Conservation (phyloP, 768 basidiomycete genomes). For the Calocybe cyanea region DNA sequence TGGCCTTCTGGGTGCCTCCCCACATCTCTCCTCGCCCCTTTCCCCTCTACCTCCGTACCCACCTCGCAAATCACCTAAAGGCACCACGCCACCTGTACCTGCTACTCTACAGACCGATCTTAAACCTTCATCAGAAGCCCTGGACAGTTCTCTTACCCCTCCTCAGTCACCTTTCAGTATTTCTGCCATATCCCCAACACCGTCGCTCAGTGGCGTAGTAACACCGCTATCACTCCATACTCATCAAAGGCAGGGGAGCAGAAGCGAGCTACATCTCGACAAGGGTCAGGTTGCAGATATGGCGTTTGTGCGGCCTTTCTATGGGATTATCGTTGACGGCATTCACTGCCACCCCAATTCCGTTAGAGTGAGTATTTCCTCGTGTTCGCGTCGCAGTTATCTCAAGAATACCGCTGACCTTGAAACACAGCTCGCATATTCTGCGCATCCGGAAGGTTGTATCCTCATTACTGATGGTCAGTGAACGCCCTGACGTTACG, state of each 20-base stretch:
- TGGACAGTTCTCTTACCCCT: slow-evolving; percentile 55
- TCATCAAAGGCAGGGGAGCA: slow-evolving; percentile 23
- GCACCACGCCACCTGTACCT: not conserved
- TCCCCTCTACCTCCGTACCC: slow-evolving; percentile 24
- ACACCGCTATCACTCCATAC: slow-evolving; percentile 16
- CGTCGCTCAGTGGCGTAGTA: slow-evolving; percentile 16
- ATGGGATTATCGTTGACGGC: slow-evolving; percentile 88
- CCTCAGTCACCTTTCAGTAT: slow-evolving; percentile 42
- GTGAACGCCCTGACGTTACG: slow-evolving; percentile 7
- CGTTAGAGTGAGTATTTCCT: slow-evolving; percentile 74
- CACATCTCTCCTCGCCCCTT: slow-evolving; percentile 45
- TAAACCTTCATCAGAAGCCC: slow-evolving; percentile 49
- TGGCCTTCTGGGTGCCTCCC: slow-evolving; percentile 78
- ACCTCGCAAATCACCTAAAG: slow-evolving; percentile 8
- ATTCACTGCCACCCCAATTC: slow-evolving; percentile 90
- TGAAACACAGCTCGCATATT: slow-evolving; percentile 66
- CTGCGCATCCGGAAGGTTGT: slow-evolving; percentile 79
- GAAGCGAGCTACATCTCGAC: slow-evolving; percentile 37
- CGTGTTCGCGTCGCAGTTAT: no score
- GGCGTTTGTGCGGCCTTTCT: slow-evolving; percentile 69
- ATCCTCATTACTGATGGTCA: slow-evolving; percentile 88
- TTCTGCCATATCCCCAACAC: slow-evolving; percentile 9
- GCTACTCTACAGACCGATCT: slow-evolving; percentile 10
- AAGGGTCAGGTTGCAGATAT: slow-evolving; percentile 51
- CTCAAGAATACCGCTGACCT: slow-evolving; percentile 21